Base-by-base conservation (phyloP, 805 yeast genomes). In the Myxozyma sirexii region DNA sequence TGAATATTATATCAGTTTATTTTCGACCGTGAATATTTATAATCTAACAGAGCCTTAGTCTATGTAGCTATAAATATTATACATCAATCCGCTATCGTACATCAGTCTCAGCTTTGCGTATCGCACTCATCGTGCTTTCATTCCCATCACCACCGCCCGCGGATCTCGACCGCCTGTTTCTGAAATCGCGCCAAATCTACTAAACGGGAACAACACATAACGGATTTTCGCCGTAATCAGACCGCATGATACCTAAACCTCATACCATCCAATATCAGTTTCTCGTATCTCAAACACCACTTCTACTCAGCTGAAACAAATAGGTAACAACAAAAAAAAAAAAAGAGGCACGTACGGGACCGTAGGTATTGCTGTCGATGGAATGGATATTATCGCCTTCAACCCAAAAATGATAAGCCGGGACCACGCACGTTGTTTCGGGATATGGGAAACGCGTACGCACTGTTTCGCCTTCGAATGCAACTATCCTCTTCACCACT, bases 311-410 rank as follows among this genome's bases (percentile, higher is more conserved):
- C n/a, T n/a, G n/a, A n/a, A n/a, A n/a, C n/a, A n/a, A n/a, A n/a
- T n/a, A n/a, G n/a, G n/a, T n/a, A 23, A 23, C 21, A 19, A 3
- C 19, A 6, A 35, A 17, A 6, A 19, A 8, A 43, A 44, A 53
- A 35, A 37, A 15, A 27, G 26, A 38, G 42, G 7, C 15, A 56
- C 61, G 13, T 0, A 93, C 81, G 0, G 97, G 96, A 0, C 98
- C 98, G 75, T 88, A 93, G 7, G 80, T 82, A 72, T 91, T 92
- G 53, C 93, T 85, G 74, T 93, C 98, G 1, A 91, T 76, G 0
- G 96, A 86, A 47, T 78, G 79, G 15, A 82, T 73, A 70, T 90
- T 91, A 72, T 93, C 98, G 5, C 98, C 98, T 72, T 93, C 97
- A 0, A 91, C 91, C 97, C 97, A 93, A 5, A 90, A 67, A 70